These are phyloP conservation scores for Nannizziopsis arthrosporioides DNA, from an alignment of 2,329 filamentous ascomycete species.

Conservation along the genomic window DNA sequence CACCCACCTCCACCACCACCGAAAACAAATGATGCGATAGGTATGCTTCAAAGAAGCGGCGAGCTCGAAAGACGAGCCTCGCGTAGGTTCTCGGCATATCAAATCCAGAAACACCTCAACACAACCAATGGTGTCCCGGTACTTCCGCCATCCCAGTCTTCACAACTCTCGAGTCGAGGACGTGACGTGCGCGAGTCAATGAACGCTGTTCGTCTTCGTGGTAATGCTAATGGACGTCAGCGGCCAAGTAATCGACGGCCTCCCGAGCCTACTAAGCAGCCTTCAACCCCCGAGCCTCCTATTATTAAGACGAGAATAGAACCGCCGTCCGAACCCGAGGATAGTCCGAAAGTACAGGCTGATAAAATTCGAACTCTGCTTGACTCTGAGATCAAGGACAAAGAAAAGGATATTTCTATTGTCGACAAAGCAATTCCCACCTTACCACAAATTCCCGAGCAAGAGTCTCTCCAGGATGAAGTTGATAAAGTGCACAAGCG, in stretches of 20 bases:
- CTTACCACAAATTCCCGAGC: constrained; percentile 35
- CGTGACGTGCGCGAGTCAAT: constrained; percentile 71
- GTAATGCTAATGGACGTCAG: constrained; percentile 38
- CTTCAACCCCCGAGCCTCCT: constrained; percentile 21
- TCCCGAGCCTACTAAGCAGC: constrained; percentile 43
- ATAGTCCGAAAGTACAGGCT: constrained; percentile 48
- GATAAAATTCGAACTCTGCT: constrained; percentile 46
- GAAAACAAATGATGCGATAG: constrained; percentile 78
- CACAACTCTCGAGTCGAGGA: constrained; percentile 70
- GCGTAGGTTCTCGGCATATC: constrained; percentile 86
- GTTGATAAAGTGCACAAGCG: constrained; percentile 15
- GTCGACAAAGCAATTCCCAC: constrained; percentile 49
- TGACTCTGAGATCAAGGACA: constrained; percentile 20
- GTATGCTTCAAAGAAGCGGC: constrained; percentile 79
- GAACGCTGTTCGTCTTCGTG: constrained; percentile 45
- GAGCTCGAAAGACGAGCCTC: constrained; percentile 88
- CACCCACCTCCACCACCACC: constrained; percentile 68
- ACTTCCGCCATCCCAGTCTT: constrained; percentile 65
- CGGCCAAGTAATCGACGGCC: constrained; percentile 37
- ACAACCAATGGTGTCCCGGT: constrained; percentile 73
- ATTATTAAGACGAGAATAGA: constrained; percentile 29
- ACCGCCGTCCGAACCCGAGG: constrained; percentile 21
- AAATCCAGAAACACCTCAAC: constrained; percentile 88
- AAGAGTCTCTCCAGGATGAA: constrained; percentile 20
- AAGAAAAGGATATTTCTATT: constrained; percentile 26